Conservation (phyloP, 495 filamentous ascomycete species). For the Melanomma pulvis-pyrius region DNA sequence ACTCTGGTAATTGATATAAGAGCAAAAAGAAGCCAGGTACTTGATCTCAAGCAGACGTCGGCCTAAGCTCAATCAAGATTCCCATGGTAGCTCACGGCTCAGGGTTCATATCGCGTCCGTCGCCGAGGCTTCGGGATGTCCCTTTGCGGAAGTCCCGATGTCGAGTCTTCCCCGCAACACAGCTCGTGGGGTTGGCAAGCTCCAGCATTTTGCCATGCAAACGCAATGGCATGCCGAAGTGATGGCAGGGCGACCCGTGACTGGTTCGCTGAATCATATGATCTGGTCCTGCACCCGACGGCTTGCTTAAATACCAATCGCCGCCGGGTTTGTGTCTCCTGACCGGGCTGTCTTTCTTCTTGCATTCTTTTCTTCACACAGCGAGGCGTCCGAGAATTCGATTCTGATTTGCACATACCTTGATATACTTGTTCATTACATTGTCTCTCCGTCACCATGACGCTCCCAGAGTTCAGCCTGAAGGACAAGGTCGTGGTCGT, state of each 20-base stretch:
- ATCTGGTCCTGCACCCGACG: background rate
- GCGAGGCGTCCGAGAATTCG: constrained; percentile 1
- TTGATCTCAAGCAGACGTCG: no score
- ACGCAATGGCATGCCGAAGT: constrained; percentile 15
- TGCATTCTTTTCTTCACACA: background rate
- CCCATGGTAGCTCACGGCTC: background rate
- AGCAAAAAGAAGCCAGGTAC: no score
- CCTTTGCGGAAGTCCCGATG: constrained; percentile 15
- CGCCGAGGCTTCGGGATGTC: constrained; percentile 1
- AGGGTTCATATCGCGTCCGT: background rate
- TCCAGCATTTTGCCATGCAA: background rate
- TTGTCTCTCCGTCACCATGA: no score
- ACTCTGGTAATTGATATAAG: no score
- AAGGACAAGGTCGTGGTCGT: constrained; percentile 75
- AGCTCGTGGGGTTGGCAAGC: constrained; percentile 10
- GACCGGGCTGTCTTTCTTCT: background rate
- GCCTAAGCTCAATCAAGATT: background rate
- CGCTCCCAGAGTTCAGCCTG: constrained; percentile 77
- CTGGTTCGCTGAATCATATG: constrained; percentile 2
- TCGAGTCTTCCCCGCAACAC: constrained; percentile 24
- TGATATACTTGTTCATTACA: constrained; percentile 6
- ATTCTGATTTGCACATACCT: background rate
- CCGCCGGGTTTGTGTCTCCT: background rate
- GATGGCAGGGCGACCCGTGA: background rate
- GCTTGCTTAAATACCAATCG: background rate